Conservation (phyloP, 805 yeast species). For the Metschnikowia lunata region DNA sequence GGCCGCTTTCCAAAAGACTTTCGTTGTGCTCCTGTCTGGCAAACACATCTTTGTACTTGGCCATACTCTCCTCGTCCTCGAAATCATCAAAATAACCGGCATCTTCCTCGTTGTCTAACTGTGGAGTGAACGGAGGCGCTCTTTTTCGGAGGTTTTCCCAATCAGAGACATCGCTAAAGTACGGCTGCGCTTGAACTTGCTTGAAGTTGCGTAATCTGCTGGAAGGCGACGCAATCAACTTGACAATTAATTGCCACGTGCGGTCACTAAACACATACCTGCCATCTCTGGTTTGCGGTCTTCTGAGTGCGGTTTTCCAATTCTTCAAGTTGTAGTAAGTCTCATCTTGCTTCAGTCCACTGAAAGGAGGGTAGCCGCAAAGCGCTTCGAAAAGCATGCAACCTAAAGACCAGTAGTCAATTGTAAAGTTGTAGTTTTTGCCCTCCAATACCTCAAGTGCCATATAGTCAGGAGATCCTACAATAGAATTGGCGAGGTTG, state of each 20-base stretch:
- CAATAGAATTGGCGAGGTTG: conserved; percentile 90
- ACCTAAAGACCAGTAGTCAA: conserved; percentile 98
- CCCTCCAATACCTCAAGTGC: conserved; percentile 97
- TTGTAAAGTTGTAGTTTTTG: conserved; percentile 87
- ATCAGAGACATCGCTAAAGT: conserved; percentile 72
- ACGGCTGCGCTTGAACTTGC: conserved; percentile 74
- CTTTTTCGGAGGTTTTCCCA: conserved; percentile 66
- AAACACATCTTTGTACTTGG: conserved; percentile 93
- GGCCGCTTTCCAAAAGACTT: conserved; percentile 55
- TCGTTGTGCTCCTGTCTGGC: conserved; percentile 87
- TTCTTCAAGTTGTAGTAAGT: conserved; percentile 89
- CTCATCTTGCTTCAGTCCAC: conserved; percentile 90
- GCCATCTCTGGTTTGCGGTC: conserved; percentile 92
- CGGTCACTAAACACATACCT: conserved; percentile 91
- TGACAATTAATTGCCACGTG: conserved; percentile 85
- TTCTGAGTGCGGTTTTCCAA: conserved; percentile 82
- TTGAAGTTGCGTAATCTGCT: conserved; percentile 72
- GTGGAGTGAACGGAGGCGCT: conserved; percentile 95
- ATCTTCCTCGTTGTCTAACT: conserved; percentile 92
- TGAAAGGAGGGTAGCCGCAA: conserved; percentile 96
- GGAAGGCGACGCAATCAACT: conserved; percentile 74
- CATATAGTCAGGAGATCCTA: conserved; percentile 99
- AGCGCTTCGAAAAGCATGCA: conserved; percentile 95
- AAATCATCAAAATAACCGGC: conserved; percentile 99
- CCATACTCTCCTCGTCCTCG: conserved; percentile 94